A percentile compares a stretch with the other conserved stretches of the same genome.
phyloP scores from a whole-genome alignment of 345 rosid genomes.

The Corymbia maculata region DNA sequence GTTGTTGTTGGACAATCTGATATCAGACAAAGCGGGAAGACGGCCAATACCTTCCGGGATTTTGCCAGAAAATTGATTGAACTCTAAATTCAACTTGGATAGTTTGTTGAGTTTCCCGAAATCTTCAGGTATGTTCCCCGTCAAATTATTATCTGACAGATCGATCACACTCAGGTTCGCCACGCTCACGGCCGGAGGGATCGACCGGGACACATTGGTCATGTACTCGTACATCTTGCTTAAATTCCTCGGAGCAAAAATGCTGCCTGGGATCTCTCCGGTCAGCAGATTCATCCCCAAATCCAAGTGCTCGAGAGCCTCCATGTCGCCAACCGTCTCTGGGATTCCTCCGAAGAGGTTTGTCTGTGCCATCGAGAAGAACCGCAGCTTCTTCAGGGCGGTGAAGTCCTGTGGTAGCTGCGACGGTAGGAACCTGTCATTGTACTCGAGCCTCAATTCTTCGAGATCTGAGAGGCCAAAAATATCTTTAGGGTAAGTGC shows the following conservation, averaged over 20 bases:
- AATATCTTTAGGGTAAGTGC: slow-evolving; percentile 27
- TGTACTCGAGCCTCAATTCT: slow-evolving; percentile 4
- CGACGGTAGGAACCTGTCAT: slow-evolving; percentile 7
- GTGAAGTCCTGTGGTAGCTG: slow-evolving; percentile 21
- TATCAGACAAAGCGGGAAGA: slow-evolving; percentile 22
- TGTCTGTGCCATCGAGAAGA: slow-evolving; percentile 5
- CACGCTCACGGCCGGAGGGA: slow-evolving; percentile 28
- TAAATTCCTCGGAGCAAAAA: slow-evolving; percentile 41
- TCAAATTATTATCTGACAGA: slow-evolving; percentile 31
- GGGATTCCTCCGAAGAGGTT: slow-evolving; percentile 53
- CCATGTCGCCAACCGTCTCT: slow-evolving; percentile 18
- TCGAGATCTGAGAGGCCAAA: slow-evolving; percentile 29
- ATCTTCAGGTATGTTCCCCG: slow-evolving; percentile 34
- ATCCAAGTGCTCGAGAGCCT: slow-evolving; percentile 29
- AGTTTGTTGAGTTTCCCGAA: slow-evolving; percentile 32
- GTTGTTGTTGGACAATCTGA: slow-evolving; percentile 32
- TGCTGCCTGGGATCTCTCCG: slow-evolving; percentile 23
- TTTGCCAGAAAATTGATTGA: slow-evolving; percentile 36
- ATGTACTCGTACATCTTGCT: slow-evolving; percentile 5
- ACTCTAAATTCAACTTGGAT: slow-evolving; percentile 7
- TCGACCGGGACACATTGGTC: slow-evolving; percentile 24
- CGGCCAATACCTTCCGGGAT: slow-evolving; percentile 35
- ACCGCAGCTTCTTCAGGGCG: slow-evolving; percentile 24
- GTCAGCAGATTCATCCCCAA: slow-evolving; percentile 11
- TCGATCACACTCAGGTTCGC: slow-evolving; percentile 14